phyloP scores from a whole-genome alignment of 169 alveolate genomes.

The Eimeria sp. region DNA sequence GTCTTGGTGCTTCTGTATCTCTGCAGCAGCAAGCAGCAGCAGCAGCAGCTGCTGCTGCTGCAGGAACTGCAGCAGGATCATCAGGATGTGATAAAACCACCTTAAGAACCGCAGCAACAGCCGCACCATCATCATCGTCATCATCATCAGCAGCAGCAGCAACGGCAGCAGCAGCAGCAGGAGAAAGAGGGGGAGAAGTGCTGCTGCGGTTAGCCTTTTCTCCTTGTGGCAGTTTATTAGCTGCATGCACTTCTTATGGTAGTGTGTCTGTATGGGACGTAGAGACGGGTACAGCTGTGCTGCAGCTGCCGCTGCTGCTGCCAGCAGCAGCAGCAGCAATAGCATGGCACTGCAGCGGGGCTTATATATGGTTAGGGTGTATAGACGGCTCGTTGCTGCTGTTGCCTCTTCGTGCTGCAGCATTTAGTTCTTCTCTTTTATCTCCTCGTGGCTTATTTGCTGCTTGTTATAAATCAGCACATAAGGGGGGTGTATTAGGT shows the following conservation, averaged over 20 bases:
- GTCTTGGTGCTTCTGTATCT: not conserved
- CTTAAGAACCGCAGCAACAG: too few species aligned
- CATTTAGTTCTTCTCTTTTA: not conserved
- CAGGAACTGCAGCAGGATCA: not conserved
- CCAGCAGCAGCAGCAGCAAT: not conserved
- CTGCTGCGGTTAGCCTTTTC: not conserved
- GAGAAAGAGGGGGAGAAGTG: not conserved
- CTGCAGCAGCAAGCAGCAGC: constrained; percentile 19
- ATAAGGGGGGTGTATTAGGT: not conserved
- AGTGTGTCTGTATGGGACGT: not conserved
- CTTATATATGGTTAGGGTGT: not conserved
- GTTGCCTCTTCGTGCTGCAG: not conserved
- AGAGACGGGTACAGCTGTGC: not conserved
- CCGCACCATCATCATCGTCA: too few species aligned
- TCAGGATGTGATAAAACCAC: too few species aligned
- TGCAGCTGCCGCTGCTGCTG: not conserved
- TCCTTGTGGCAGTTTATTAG: not conserved
- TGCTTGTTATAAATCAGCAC: not conserved
- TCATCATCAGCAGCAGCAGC: too few species aligned
- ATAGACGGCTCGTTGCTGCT: constrained; percentile 12
- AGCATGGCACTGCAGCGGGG: constrained; percentile 26
- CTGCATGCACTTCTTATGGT: not conserved
- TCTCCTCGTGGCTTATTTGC: not conserved
- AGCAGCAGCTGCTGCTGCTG: not conserved
- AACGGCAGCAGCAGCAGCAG: not conserved